Conservation (phyloP, 176 grass and related monocot genomes). For the Oryza rufipogon region DNA sequence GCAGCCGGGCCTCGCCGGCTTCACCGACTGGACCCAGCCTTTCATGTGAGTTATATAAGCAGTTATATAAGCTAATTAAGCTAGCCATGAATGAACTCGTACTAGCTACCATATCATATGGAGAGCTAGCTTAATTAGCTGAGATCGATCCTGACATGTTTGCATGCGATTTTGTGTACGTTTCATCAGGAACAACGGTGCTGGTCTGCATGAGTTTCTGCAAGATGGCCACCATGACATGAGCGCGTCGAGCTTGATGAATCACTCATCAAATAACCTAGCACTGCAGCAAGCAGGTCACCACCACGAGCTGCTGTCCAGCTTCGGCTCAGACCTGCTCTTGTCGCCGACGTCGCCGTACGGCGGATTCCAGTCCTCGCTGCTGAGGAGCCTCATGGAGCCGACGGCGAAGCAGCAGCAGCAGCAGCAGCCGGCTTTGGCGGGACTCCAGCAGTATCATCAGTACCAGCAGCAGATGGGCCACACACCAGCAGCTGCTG, state of each 20-base stretch:
- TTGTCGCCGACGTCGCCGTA: constrained; percentile 51
- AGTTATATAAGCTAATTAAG: no score
- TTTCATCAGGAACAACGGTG: constrained; percentile 15
- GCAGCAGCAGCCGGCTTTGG: constrained; percentile 1
- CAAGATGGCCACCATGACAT: constrained; percentile 51
- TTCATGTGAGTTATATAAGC: constrained; percentile 57
- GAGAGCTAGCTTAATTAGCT: background rate
- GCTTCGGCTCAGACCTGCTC: constrained; percentile 47
- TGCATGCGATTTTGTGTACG: background rate
- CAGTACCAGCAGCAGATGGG: constrained; percentile 58
- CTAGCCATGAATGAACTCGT: no score
- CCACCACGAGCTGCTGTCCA: constrained; percentile 42
- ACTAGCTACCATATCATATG: background rate
- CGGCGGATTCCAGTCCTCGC: constrained; percentile 39
- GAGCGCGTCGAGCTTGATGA: constrained; percentile 44
- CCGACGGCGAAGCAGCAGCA: background rate
- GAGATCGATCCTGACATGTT: constrained; percentile 11
- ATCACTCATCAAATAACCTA: constrained; percentile 45
- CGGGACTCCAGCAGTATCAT: constrained; percentile 43
- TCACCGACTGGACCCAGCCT: constrained; percentile 47
- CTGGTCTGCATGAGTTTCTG: constrained; percentile 53
- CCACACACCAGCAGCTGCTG: background rate
- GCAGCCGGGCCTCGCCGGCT: constrained; percentile 23
- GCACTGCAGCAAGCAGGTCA: constrained; percentile 23
- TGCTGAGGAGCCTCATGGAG: constrained; percentile 48